Conservation (phyloP, 805 yeast species). For the Candida chilensis region DNA sequence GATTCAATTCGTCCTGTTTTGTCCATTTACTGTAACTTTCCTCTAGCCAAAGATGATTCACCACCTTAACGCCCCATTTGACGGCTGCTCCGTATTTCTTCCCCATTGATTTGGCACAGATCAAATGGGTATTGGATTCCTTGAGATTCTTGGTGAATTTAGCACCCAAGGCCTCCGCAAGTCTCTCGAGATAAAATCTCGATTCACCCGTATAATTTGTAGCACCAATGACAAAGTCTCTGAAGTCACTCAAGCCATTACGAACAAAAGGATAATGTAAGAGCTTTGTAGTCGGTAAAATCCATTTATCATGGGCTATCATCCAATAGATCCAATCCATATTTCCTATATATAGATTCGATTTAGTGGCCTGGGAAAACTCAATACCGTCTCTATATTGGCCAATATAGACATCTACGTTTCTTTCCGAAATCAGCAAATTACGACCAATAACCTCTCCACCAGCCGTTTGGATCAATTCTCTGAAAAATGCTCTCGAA, state of each 20-base stretch:
- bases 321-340: conserved; percentile 70
- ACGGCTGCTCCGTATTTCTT: conserved; percentile 67
- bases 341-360: conserved; percentile 46
- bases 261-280: conserved; percentile 64
- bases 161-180: conserved; percentile 69
- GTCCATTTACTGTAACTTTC: conserved; percentile 61
- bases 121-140: conserved; percentile 58
- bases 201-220: conserved; percentile 86
- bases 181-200: conserved; percentile 55
- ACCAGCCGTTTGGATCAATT: conserved; percentile 41
- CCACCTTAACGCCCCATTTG: conserved; percentile 57
- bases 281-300: conserved; percentile 43
- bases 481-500: conserved; percentile 24
- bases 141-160: conserved; percentile 59
- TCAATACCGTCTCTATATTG: conserved; percentile 49
- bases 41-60: conserved; percentile 87
- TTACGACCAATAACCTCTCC: conserved; percentile 31
- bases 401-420: conserved; percentile 44
- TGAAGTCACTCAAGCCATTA: conserved; percentile 43
- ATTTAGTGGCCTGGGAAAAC: conserved; percentile 34
- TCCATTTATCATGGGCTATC: conserved; percentile 45
- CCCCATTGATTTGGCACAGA: conserved; percentile 63
- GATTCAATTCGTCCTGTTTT: conserved; percentile 30
- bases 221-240: conserved; percentile 48
- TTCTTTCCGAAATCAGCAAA: conserved; percentile 5